Conservation (phyloP, 163 green algal genomes). For the Scenedesmus sp. region DNA sequence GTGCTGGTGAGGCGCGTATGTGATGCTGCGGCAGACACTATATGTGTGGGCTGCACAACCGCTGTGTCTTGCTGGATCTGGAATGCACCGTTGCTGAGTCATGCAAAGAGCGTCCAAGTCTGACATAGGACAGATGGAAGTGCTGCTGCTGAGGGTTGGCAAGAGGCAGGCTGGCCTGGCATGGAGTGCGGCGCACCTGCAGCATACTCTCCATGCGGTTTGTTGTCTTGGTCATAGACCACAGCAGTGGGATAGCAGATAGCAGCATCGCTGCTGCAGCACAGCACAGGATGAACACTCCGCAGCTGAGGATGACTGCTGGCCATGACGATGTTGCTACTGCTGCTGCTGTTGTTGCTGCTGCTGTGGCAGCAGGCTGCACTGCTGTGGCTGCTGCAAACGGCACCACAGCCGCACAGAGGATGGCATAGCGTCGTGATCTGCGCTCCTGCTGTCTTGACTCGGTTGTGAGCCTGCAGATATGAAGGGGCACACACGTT, state of each 20-base stretch:
- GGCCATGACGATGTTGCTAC: slow-evolving; percentile 8
- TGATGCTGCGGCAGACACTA: too few species aligned
- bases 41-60: too few species aligned
- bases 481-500: not conserved
- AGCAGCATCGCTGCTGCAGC: slow-evolving; percentile 46
- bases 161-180: too few species aligned
- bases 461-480: not conserved
- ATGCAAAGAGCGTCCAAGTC: not conserved
- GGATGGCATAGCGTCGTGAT: not conserved
- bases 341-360: not conserved
- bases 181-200: not conserved
- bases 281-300: slow-evolving; percentile 49
- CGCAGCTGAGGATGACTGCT: not conserved
- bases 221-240: slow-evolving; percentile 34
- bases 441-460: not conserved
- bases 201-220: slow-evolving; percentile 50
- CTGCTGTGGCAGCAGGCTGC: slow-evolving; percentile 8
- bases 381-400: slow-evolving; percentile 12
- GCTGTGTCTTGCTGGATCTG: too few species aligned
- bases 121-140: too few species aligned
- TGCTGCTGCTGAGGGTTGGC: too few species aligned
- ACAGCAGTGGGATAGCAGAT: slow-evolving; percentile 42
- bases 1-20: too few species aligned
- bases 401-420: not conserved
- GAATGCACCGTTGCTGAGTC: not conserved